These are phyloP conservation scores for Arachnopeziza araneosa DNA, from an alignment of 2,329 filamentous ascomycete species.

Conservation along the genomic window DNA sequence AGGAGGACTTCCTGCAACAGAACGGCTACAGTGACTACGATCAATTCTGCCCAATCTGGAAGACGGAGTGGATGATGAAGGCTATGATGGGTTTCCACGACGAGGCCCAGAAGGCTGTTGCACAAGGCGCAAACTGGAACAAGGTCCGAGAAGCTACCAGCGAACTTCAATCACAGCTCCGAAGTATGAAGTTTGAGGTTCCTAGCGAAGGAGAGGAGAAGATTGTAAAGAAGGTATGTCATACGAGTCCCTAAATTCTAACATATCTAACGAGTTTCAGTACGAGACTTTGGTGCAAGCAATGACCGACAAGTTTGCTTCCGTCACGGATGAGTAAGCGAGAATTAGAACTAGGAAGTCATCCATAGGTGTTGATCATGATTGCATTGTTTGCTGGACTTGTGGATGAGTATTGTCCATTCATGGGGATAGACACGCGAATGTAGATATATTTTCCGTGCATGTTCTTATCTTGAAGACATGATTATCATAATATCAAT, in stretches of 20 bases:
- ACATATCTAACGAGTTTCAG: slow-evolving; percentile 38
- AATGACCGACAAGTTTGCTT: slow-evolving; percentile 96
- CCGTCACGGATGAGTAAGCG: slow-evolving; percentile 84
- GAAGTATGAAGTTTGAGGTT: slow-evolving; percentile 95
- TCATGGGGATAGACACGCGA: slow-evolving; percentile 16
- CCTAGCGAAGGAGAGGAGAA: slow-evolving; percentile 77
- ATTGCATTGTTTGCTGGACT: slow-evolving; percentile 20
- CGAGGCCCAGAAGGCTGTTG: slow-evolving; percentile 90
- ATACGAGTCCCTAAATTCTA: not conserved
- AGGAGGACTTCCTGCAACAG: slow-evolving; percentile 98
- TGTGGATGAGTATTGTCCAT: slow-evolving; percentile 14
- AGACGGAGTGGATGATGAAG: slow-evolving; percentile 99
- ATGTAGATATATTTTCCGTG: slow-evolving; percentile 24
- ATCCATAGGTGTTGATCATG: slow-evolving; percentile 3
- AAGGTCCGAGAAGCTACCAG: slow-evolving; percentile 88
- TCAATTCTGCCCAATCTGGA: slow-evolving; percentile 98
- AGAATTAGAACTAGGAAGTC: not conserved
- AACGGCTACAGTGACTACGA: slow-evolving; percentile 99
- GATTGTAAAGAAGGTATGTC: slow-evolving; percentile 73
- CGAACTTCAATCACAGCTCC: slow-evolving; percentile 78
- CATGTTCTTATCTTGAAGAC: not conserved
- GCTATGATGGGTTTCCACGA: slow-evolving; percentile 98
- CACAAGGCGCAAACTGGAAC: slow-evolving; percentile 84
- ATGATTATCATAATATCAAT: not conserved
- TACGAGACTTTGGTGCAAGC: slow-evolving; percentile 88